phyloP scores from a whole-genome alignment of 148 eudicot genomes.

The Camellia granthamiana region DNA sequence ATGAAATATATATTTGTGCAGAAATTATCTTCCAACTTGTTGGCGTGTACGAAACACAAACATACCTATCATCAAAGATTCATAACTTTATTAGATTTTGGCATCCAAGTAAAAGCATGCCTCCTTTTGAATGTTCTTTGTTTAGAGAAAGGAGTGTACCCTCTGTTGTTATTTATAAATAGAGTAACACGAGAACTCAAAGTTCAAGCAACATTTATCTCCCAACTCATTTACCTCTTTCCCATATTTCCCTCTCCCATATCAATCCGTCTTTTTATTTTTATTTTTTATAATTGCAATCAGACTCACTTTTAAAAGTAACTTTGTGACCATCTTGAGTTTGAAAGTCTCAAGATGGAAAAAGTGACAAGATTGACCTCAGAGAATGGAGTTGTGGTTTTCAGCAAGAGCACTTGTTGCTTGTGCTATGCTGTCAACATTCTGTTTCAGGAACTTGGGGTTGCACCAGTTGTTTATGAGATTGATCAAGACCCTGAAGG shows the following conservation, averaged over 20 bases:
- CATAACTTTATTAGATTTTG: constrained; percentile 30
- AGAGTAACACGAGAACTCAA: constrained; percentile 29
- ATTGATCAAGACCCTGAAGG: constrained; percentile 72
- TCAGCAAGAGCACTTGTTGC: constrained; percentile 93
- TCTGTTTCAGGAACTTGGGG: constrained; percentile 69
- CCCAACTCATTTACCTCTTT: constrained; percentile 15
- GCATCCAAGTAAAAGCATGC: constrained; percentile 54
- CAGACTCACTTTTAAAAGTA: not conserved
- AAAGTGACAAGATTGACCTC: constrained; percentile 56
- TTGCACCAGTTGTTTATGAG: constrained; percentile 53
- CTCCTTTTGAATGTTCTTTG: constrained; percentile 42
- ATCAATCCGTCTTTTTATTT: not conserved
- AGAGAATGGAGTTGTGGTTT: constrained; percentile 78
- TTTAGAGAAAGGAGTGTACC: constrained; percentile 22
- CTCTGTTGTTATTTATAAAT: constrained; percentile 47
- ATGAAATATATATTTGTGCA: constrained; percentile 5
- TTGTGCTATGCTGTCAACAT: constrained; percentile 77
- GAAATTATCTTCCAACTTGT: constrained; percentile 1
- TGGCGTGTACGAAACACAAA: constrained; percentile 8
- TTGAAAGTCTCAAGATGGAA: constrained; percentile 43
- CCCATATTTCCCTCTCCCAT: not conserved
- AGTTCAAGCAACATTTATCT: constrained; percentile 34
- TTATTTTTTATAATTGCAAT: not conserved
- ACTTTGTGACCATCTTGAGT: not conserved
- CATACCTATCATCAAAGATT: constrained; percentile 25